Base-by-base conservation (phyloP, 768 basidiomycete species). In the Sporobolomyces pararoseus region DNA sequence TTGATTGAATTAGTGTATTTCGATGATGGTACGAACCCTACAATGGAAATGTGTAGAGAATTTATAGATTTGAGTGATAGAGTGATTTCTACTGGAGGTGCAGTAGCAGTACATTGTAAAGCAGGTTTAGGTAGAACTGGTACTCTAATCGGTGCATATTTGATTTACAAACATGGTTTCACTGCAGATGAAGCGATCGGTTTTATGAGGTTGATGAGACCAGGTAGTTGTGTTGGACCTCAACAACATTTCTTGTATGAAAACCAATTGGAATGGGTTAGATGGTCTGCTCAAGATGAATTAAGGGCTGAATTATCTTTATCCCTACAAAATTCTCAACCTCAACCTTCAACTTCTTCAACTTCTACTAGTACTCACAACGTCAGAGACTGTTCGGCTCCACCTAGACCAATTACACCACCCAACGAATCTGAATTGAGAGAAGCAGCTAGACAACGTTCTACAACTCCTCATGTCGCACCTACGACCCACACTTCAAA, bases 81-180 rank as follows among this genome's bases (percentile, higher is more conserved):
- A 25, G 82, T 89, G 34, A 86, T 97, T 53, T 86, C 89, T 70
- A 79, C 76, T 25, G 90, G 90, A 16, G 89, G 90, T 58, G 89
- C 73, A 21, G 72, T 77, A 32, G 75, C 77, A 21, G 66, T 62
- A 21, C 79, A 95, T 89, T 96, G 92, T 79, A 95, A 95, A 83
- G 96, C 96, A 57, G 96, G 96, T 49, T 84, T 99, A 16, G 96
- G 96, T 29, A 84, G 96, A 64, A 98, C 96, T 9, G 96, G 96
- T 5, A 95, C 93, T 6, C 83, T 99, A 68, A 95, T 99, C 70
- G 96, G 96, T 42, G 96, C 95, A 13, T 98, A 97, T 83, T 84
- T 99, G 64, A 90, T 96, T 70, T 99, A 96, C 90, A 97, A 97
- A 80, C 95, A 97, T 76, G 91, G 90, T 27, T 99, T 99, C 79